These are phyloP conservation scores for Picocystis sp. DNA, from an alignment of 163 green algal genomes.

Conservation along the genomic window DNA sequence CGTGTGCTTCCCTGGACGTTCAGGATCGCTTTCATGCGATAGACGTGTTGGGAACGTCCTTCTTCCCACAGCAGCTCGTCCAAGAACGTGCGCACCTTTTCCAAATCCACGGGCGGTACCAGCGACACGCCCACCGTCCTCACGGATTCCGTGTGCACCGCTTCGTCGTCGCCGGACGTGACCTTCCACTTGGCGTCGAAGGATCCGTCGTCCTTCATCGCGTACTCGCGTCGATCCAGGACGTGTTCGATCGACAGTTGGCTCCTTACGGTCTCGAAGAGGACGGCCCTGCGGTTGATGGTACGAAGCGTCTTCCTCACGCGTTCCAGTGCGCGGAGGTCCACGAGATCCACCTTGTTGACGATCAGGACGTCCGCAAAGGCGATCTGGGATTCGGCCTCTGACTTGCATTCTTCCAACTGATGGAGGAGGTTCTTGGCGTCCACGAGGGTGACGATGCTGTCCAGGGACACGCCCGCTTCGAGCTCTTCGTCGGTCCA, in stretches of 20 bases:
- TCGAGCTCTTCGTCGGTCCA: conserved; percentile 74
- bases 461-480: conserved; percentile 46
- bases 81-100: conserved; percentile 32
- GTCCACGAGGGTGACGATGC: conserved; percentile 72
- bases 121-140: too few species aligned
- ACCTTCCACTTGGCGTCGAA: too few species aligned
- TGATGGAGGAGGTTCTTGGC: conserved; percentile 46
- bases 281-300: too few species aligned
- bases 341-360: conserved; percentile 4
- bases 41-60: conserved; percentile 36
- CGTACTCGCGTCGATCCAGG: too few species aligned
- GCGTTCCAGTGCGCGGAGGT: neutral
- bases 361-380: conserved; percentile 1
- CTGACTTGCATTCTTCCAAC: conserved; percentile 23
- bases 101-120: too few species aligned
- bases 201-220: too few species aligned
- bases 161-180: too few species aligned
- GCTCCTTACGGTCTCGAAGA: too few species aligned
- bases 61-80: conserved; percentile 68
- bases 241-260: too few species aligned
- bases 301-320: neutral
- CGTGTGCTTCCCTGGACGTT: conserved; percentile 18
- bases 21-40: conserved; percentile 64
- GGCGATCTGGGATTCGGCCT: too few species aligned
- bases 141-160: too few species aligned